Conservation (phyloP, 2,329 filamentous ascomycete genomes). For the Lecanicillium sp. region DNA sequence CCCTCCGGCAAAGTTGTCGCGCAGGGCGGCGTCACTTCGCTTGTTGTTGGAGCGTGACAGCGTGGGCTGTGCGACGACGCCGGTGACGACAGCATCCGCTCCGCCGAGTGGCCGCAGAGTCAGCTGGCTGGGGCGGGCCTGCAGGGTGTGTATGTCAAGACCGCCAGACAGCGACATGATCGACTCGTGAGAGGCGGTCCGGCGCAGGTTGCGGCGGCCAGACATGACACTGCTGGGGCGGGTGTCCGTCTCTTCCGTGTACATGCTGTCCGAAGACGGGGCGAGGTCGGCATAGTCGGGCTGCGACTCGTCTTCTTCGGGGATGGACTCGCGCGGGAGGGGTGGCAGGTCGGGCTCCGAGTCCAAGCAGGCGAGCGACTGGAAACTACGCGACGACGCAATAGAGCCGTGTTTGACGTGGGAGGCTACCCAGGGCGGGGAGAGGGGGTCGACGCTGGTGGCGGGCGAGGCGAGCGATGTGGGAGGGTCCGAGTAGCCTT, state of each 20-base stretch:
- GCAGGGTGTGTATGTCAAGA: conserved; percentile 82
- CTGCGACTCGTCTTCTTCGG: conserved; percentile 31
- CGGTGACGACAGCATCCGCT: conserved; percentile 50
- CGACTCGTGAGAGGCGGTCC: conserved; percentile 75
- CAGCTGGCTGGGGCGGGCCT: conserved; percentile 69
- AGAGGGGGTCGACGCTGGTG: conserved; percentile 65
- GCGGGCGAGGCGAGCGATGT: conserved; percentile 81
- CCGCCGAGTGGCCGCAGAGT: conserved; percentile 49
- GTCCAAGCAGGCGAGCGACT: conserved; percentile 32
- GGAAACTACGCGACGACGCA: conserved; percentile 46
- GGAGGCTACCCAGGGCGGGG: conserved; percentile 47
- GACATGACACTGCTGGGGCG: conserved; percentile 15
- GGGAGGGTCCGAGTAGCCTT: conserved; percentile 58
- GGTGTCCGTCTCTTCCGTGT: not conserved
- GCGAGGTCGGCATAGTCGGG: not conserved
- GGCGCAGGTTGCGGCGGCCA: conserved; percentile 44
- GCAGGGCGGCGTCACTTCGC: conserved; percentile 50
- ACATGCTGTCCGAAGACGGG: not conserved
- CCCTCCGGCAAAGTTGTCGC: conserved; percentile 45
- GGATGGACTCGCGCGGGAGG: conserved; percentile 23
- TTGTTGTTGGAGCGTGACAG: conserved; percentile 40
- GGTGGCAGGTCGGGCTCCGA: conserved; percentile 22
- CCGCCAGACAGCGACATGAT: conserved; percentile 81
- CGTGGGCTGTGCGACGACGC: conserved; percentile 55
- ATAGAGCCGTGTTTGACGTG: conserved; percentile 54